phyloP scores from a whole-genome alignment of 2,329 filamentous ascomycete genomes.

The Xylariaceae sp. region DNA sequence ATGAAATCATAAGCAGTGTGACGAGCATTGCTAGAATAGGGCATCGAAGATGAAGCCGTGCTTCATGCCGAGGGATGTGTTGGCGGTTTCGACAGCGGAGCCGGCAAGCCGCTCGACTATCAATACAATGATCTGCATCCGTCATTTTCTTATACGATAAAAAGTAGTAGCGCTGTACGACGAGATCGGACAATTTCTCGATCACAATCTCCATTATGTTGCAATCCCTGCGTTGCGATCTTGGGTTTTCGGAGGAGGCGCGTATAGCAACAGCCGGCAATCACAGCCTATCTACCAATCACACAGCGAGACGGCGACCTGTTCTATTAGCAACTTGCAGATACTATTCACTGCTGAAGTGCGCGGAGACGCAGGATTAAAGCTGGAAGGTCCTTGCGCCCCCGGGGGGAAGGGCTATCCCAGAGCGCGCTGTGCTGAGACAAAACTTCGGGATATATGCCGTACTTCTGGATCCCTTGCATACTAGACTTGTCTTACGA shows the following conservation, averaged over 20 bases:
- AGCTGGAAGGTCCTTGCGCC: not conserved
- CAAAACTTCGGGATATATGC: not conserved
- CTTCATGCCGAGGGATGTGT: not conserved
- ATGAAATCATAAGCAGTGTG: not conserved
- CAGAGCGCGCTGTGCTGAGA: constrained; percentile 5
- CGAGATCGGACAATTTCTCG: not conserved
- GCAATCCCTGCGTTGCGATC: not conserved
- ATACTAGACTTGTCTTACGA: not conserved
- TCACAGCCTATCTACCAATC: not conserved
- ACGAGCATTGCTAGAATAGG: not conserved
- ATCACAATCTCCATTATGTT: constrained; percentile 1
- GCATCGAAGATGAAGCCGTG: not conserved
- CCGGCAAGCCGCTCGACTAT: not conserved
- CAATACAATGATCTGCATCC: not conserved
- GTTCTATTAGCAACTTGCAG: not conserved
- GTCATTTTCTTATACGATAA: not conserved
- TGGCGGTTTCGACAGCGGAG: not conserved
- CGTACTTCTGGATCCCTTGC: constrained; percentile 2
- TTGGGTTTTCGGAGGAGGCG: not conserved
- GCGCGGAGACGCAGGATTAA: not conserved
- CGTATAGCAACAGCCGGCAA: not conserved
- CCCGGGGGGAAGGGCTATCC: not conserved
- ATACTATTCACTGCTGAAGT: not conserved
- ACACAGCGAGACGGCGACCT: not conserved
- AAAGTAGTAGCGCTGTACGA: not conserved